Base-by-base conservation (phyloP, 495 filamentous ascomycete genomes). In the Lasiosphaeria ovina region DNA sequence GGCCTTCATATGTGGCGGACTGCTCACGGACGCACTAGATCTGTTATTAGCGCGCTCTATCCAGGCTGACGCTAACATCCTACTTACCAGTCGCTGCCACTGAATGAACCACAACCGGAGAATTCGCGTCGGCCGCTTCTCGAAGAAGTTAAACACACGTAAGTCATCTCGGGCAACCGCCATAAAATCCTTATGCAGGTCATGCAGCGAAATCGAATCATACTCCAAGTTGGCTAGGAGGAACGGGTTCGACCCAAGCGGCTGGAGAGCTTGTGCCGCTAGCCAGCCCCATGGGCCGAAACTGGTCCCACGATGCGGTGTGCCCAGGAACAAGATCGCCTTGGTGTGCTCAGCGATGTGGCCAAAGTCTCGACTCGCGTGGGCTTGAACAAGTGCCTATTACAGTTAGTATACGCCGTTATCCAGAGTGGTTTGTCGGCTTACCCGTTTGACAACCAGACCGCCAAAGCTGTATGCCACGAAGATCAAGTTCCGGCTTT, bases 311-410 rank as follows among this genome's bases (percentile, higher is more conserved):
- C 62, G 62, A 62, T 66, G 64, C 52, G 62, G 62, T 31, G 64
- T 66, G 64, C 64, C 64, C 35, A 66, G 49, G 51, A 66, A 66
- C 40, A 66, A 59, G 40, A 64, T 57, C 35, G 62, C 64, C 56
- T 57, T 66, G 35, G 64, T 66, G 32, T 55, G 55, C 51, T 60
- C 54, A 47, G 45, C 54, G 40, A 63, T 31, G 57, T 59, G 8
- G 50, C 33, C 35, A 58, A 65, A 55, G 24, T 51, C 34, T 44
- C 31, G 62, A 64, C 44, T 55, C 38, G 9, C 53, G 14, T 56
- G 57, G 44, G 61, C 61, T 54, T 57, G 47, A 49, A 63, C 55
- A 47, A 66, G 51, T 55, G 61, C 62, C 61, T 64, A 58, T 35
- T 11, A 51, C 49, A 34, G 49, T 62, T 34, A 57, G 45, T n/a